These are phyloP conservation scores for Solanum lycopersicoides DNA, from an alignment of 257 asterid species.

Conservation along the genomic window DNA sequence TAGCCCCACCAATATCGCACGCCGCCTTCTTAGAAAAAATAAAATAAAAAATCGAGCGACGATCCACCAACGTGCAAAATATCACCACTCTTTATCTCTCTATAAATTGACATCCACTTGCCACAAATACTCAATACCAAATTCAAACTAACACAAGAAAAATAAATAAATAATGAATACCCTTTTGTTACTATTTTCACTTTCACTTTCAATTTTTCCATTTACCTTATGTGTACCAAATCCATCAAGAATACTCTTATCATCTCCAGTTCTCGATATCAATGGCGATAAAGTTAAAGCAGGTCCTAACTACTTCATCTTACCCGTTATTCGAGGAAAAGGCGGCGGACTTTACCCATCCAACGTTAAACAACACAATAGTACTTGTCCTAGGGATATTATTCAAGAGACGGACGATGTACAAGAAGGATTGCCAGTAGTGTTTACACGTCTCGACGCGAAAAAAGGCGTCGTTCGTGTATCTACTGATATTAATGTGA, in stretches of 20 bases:
- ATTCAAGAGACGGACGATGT: neutral
- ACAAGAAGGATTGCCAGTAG: neutral
- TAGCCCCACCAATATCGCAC: too few species aligned
- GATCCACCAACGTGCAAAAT: neutral
- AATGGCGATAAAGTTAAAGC: neutral
- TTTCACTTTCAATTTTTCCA: neutral
- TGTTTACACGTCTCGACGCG: neutral
- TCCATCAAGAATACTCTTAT: neutral
- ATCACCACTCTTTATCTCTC: neutral
- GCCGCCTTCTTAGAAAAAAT: too few species aligned
- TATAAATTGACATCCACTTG: neutral
- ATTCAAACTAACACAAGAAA: neutral
- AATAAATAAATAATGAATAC: neutral
- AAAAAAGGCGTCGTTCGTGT: neutral
- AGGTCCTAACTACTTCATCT: neutral
- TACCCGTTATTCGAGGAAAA: neutral
- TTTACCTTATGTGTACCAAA: neutral
- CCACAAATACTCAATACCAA: neutral
- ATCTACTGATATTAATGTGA: neutral
- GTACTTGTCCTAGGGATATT: conserved; percentile 1
- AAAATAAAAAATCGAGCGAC: too few species aligned
- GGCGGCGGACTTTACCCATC: neutral
- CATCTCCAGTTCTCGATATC: neutral
- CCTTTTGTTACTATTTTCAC: neutral
- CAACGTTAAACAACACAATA: neutral